A percentile compares a stretch with the other conserved stretches of the same genome.
These are phyloP conservation scores for Rubroboletus pulcherrimus DNA, from an alignment of 768 basidiomycete species.

Conservation along the genomic window DNA sequence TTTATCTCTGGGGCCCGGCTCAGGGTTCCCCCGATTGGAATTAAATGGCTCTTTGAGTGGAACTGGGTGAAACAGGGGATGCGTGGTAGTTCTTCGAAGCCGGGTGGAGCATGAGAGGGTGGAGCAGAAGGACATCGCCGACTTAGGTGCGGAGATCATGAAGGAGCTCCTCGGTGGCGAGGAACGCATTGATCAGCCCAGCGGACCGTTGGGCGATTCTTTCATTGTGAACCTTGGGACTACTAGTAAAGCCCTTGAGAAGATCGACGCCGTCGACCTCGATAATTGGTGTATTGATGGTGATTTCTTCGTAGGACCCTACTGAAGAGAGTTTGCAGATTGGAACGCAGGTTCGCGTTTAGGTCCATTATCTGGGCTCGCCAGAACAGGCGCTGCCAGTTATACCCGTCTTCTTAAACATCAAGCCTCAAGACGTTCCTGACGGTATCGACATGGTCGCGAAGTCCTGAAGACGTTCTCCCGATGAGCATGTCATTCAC, in stretches of 20 bases:
- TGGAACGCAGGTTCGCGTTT: not conserved
- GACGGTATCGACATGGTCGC: not conserved
- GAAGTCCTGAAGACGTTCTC: not conserved
- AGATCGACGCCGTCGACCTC: not conserved
- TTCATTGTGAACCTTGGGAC: not conserved
- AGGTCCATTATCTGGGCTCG: not conserved
- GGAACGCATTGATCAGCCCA: not conserved
- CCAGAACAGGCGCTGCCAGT: not conserved
- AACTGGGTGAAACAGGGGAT: not conserved
- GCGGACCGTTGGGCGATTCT: not conserved
- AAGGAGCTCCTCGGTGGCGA: not conserved
- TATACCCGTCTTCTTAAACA: not conserved
- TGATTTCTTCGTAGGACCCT: not conserved
- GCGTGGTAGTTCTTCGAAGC: not conserved
- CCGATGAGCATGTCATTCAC: not conserved
- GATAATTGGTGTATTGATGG: not conserved
- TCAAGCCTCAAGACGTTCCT: not conserved
- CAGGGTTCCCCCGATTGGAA: not conserved
- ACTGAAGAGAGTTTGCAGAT: not conserved
- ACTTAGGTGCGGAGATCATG: not conserved
- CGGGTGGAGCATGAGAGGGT: not conserved
- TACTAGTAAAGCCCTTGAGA: not conserved
- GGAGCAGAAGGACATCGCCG: not conserved
- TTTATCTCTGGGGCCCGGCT: not conserved
- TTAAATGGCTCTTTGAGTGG: not conserved